A percentile compares a stretch with the other conserved stretches of the same genome.
phyloP scores from a whole-genome alignment of 202 grass and related monocot genomes.

The Saccharum hybrid region DNA sequence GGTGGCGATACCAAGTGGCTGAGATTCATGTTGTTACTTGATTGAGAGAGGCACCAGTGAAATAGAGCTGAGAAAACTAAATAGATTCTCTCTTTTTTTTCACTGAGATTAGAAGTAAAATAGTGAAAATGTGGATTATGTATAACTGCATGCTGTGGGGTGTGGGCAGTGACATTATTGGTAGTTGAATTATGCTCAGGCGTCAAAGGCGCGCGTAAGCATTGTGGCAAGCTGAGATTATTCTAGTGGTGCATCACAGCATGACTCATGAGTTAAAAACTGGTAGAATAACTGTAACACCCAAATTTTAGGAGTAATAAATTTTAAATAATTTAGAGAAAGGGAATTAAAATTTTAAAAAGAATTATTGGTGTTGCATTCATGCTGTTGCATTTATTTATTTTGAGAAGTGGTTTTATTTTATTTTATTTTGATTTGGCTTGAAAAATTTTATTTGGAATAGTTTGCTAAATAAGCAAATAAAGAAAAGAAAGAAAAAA shows the following conservation, averaged over 20 bases:
- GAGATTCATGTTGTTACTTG: slow-evolving; percentile 18
- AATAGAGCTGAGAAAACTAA: not conserved
- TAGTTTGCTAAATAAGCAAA: too few species aligned
- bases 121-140: not conserved
- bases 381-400: too few species aligned
- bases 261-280: not conserved
- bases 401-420: too few species aligned
- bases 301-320: too few species aligned
- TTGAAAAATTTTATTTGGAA: too few species aligned
- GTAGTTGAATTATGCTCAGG: not conserved
- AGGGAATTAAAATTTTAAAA: too few species aligned
- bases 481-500: too few species aligned
- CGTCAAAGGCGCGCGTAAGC: not conserved
- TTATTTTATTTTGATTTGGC: too few species aligned
- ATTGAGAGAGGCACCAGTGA: not conserved
- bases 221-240: slow-evolving; percentile 8
- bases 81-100: not conserved
- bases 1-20: slow-evolving; percentile 22
- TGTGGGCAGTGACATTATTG: not conserved
- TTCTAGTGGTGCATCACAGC: not conserved
- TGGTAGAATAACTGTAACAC: too few species aligned
- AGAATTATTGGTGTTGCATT: too few species aligned
- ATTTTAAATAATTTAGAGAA: too few species aligned
- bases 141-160: slow-evolving; percentile 9
- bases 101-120: slow-evolving; percentile 10